Evolutionary conservation across 768 basidiomycete genomes (phyloP), one percentile per base, ranked within the genome.

Genomic region (Atractiella rhizophila): DNA sequence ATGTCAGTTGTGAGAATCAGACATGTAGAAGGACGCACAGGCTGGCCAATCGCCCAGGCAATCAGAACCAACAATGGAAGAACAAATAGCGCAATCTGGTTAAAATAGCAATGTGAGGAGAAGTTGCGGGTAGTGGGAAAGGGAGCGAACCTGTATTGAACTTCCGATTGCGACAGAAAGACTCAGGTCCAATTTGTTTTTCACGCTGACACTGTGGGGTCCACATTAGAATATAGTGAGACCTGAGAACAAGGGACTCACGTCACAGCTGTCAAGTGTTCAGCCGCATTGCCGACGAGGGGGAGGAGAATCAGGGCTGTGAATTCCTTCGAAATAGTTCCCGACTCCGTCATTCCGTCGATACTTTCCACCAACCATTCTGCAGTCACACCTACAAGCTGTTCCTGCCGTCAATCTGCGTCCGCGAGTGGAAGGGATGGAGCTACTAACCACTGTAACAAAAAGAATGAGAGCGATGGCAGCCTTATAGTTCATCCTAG

Each of bases 241-340:
- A n/a, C n/a, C n/a, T n/a, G n/a, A n/a, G n/a, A n/a, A n/a, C n/a
- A n/a, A n/a, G n/a, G n/a, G n/a, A n/a, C n/a, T n/a, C n/a, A n/a
- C n/a, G 76, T 75, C 21, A 91, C 80, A 12, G 85, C 83, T 2
- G 82, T 91, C 28, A 74, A 74, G 54, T 88, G 85, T 54, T 91
- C 85, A 62, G 54, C 42, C 5, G 80, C 77, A 54, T 82, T 83
- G 16, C 80, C 80, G 13, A 85, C 83, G 28, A 91, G 83, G 5
- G 88, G 88, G 6, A 96, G 66, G 12, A 96, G 63, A 49, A 96
- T 81, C 28, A 91, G 59, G 11, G 79, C 85, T 45, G 91, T 74
- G 54, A 83, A 96, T 56, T 77, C 78, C 45, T 70, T 68, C 44
- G 63, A 68, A 40, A 96, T 74, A 6, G 19, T 13, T 19, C 71